Conservation (phyloP, 352 stramenopile species). For the Phytophthora capsici region DNA sequence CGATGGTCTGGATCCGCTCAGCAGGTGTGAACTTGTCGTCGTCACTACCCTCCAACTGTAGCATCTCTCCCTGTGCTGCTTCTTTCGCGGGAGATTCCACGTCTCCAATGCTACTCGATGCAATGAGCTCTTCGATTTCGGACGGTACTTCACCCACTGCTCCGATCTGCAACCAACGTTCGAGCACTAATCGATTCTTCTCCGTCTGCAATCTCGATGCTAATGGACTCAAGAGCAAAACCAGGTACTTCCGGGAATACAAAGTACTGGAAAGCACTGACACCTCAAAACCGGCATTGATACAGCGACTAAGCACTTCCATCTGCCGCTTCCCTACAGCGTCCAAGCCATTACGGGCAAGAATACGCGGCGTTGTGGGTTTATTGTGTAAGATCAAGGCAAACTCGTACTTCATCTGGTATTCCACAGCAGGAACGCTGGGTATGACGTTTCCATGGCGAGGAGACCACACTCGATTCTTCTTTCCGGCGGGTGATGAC, state of each 20-base stretch:
- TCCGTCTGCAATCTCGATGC: constrained; percentile 73
- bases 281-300: constrained; percentile 75
- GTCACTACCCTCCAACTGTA: constrained; percentile 48
- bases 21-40: constrained; percentile 79
- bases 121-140: constrained; percentile 88
- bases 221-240: constrained; percentile 72
- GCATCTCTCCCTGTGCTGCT: constrained; percentile 26
- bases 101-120: constrained; percentile 72
- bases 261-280: constrained; percentile 83
- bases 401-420: constrained; percentile 86
- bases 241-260: constrained; percentile 85
- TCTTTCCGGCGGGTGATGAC: constrained; percentile 57
- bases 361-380: constrained; percentile 72
- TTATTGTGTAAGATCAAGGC: constrained; percentile 87
- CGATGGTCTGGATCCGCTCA: constrained; percentile 86
- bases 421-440: constrained; percentile 44
- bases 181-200: constrained; percentile 79
- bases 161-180: constrained; percentile 88
- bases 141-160: constrained; percentile 86
- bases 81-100: constrained; percentile 33
- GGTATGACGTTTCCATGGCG: constrained; percentile 53
- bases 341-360: constrained; percentile 79
- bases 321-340: constrained; percentile 75
- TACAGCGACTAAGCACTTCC: constrained; percentile 79
- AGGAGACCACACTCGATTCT: constrained; percentile 75